Percentiles rank a stretch among this genome's conserved stretches.
Conservation (phyloP, 371 early-diverging fungal genomes). For the Blakeslea trispora region DNA sequence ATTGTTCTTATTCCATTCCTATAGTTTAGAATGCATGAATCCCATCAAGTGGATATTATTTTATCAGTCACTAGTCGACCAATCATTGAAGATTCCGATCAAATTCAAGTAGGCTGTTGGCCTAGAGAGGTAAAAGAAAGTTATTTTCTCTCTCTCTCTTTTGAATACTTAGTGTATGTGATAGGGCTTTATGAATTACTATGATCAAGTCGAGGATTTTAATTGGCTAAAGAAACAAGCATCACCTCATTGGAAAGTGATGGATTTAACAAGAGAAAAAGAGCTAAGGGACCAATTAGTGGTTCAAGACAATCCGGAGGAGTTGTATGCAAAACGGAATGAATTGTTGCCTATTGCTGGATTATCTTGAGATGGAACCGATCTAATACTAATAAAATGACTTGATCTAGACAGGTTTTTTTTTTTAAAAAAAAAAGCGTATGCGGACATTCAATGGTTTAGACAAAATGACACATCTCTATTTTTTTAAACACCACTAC, state of each 20-base stretch:
- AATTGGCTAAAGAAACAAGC: constrained; percentile 80
- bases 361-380: too few species aligned
- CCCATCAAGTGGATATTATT: constrained; percentile 58
- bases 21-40: constrained; percentile 80
- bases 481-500: too few species aligned
- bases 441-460: too few species aligned
- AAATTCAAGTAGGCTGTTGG: constrained; percentile 45
- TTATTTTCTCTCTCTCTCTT: too few species aligned
- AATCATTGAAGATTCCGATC: constrained; percentile 77
- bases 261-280: constrained; percentile 18
- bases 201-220: constrained; percentile 77
- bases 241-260: constrained; percentile 72
- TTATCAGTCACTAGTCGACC: constrained; percentile 74
- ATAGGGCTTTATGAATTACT: constrained; percentile 39
- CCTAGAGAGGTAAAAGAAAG: constrained; percentile 25
- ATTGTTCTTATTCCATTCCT: neutral
- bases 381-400: too few species aligned
- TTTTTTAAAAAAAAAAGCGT: too few species aligned
- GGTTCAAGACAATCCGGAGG: neutral
- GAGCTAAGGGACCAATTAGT: neutral
- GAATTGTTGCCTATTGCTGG: neutral
- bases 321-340: neutral
- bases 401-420: too few species aligned
- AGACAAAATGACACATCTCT: too few species aligned
- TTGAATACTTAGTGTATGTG: neutral